Evolutionary conservation across 2,329 filamentous ascomycete species (phyloP).

Genomic region (Ambrosiella cleistominuta): DNA sequence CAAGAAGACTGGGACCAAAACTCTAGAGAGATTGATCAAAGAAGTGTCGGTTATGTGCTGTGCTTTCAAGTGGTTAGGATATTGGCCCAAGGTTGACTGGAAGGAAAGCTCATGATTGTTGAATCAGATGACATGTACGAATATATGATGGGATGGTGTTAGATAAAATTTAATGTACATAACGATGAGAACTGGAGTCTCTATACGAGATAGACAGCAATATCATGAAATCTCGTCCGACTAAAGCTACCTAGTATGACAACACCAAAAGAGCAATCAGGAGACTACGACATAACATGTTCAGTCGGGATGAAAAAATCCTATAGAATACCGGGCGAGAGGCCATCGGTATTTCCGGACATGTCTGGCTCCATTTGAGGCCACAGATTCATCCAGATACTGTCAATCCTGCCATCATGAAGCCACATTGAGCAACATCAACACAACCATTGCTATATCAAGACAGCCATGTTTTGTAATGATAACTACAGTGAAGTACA

Average conservation of each 20-base stretch:
- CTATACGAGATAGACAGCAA: no score
- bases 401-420: background rate
- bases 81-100: slow-evolving; percentile 29
- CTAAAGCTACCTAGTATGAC: no score
- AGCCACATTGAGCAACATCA: background rate
- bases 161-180: background rate
- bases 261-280: no score
- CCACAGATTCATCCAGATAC: background rate
- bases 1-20: slow-evolving; percentile 18
- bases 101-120: slow-evolving; percentile 1
- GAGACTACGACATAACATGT: no score
- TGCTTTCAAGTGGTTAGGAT: slow-evolving; percentile 51
- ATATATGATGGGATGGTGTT: background rate
- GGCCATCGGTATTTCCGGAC: no score
- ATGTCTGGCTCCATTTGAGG: background rate
- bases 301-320: no score
- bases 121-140: background rate
- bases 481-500: background rate
- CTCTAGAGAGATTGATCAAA: slow-evolving; percentile 39
- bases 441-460: background rate
- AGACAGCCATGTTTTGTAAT: background rate
- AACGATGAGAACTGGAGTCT: no score
- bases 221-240: no score
- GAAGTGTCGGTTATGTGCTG: slow-evolving; percentile 39
- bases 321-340: no score